Evolutionary conservation across 169 alveolate species (phyloP).

Genomic region (Eimeria necatrix): DNA sequence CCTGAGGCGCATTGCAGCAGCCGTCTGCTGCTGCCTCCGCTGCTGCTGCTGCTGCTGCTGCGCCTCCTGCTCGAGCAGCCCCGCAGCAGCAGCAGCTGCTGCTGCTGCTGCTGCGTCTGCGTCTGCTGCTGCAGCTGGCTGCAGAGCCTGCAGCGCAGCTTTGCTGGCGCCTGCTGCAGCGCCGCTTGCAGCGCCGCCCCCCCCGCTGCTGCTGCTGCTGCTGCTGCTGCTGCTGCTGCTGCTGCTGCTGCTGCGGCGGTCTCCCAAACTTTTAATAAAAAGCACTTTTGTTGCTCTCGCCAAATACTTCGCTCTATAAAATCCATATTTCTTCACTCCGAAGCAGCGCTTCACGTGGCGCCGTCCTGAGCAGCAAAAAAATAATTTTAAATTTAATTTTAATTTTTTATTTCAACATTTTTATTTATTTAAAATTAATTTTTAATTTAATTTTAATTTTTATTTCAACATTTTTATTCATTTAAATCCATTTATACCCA

Average conservation of each 20-base stretch:
- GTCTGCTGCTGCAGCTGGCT: too few species aligned
- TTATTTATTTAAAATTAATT: too few species aligned
- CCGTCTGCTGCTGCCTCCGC: background rate
- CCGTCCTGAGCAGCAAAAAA: constrained; percentile 9
- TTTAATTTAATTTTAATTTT: too few species aligned
- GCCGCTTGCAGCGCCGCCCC: background rate
- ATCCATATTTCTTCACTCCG: constrained; percentile 66
- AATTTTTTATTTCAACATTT: too few species aligned
- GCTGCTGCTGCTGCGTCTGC: too few species aligned
- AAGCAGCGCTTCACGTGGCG: constrained; percentile 72
- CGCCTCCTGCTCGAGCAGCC: too few species aligned
- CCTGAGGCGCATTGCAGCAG: background rate
- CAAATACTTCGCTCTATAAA: constrained; percentile 32
- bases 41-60: constrained; percentile 24
- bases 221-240: background rate
- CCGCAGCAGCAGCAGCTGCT: too few species aligned
- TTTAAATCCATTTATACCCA: too few species aligned
- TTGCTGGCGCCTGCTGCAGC: background rate
- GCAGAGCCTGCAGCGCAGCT: background rate
- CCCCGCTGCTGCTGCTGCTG: constrained; percentile 7
- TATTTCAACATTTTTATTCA: too few species aligned
- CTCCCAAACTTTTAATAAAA: background rate
- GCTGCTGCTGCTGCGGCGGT: background rate
- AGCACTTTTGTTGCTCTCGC: background rate
- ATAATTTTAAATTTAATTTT: too few species aligned